Conservation (phyloP, 139 green algal genomes). For the Ettlia oleoabundans region DNA sequence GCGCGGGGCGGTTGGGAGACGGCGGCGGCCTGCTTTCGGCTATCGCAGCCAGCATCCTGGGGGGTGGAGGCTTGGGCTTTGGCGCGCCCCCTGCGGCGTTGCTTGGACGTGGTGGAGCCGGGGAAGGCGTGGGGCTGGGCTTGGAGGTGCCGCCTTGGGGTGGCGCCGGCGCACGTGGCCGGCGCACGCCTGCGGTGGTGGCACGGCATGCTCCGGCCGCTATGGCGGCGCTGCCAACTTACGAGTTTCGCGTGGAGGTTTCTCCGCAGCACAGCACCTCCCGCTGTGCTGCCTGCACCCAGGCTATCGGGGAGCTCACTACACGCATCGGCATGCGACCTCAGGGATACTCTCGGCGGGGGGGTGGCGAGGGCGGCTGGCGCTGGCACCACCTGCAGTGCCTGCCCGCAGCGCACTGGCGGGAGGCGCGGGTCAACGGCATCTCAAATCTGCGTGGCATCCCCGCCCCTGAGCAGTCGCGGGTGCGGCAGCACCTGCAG, state of each 20-base stretch:
- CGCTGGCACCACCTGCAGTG: conserved; percentile 15
- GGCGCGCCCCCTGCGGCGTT: no score
- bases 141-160: neutral
- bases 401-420: neutral
- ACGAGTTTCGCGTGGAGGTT: conserved; percentile 15
- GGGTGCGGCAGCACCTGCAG: conserved; percentile 6
- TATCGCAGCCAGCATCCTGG: conserved; percentile 12
- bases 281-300: neutral
- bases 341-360: neutral
- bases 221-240: neutral
- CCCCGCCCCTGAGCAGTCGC: neutral
- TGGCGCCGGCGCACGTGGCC: neutral
- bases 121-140: neutral
- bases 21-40: neutral
- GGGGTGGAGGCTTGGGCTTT: neutral
- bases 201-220: neutral
- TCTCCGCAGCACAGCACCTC: neutral
- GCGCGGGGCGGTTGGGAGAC: neutral
- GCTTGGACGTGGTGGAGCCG: neutral
- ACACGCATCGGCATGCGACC: conserved; percentile 12
- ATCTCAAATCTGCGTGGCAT: conserved; percentile 5
- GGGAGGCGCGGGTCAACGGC: neutral
- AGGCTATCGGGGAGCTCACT: neutral
- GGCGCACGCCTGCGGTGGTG: neutral
- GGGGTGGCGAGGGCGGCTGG: neutral